Base-by-base conservation (phyloP, 2,329 filamentous ascomycete species). In the Aspergillus chevalieri region DNA sequence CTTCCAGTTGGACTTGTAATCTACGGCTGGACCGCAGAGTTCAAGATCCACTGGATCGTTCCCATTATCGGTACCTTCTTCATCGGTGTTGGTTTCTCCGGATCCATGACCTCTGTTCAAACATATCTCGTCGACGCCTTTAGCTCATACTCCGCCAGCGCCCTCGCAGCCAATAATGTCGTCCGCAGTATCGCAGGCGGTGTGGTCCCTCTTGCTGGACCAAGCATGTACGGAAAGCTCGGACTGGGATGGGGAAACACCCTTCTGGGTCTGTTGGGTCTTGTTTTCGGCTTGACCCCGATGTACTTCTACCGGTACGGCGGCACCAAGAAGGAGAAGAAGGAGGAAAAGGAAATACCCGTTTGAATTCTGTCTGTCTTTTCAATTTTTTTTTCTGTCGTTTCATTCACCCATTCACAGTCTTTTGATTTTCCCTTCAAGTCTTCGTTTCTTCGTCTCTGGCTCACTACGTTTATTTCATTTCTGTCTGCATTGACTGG, bases 1-100 rank as follows among this genome's bases (percentile, higher is more conserved):
- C 67, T 76, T 0, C 75, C 76, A 0, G 53, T 70, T 3, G 71
- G 73, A 3, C 62, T 78, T 6, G 69, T 76, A 38, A 68, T 70
- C 61, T 79, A 78, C 51, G 76, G 75, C 15, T 78, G 74, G 74
- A 62, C 66, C 12, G 74, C 75, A 0, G 64, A 76, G 45, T 59
- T 60, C 1, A 55, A 63, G 12, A 49, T 69, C 1, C 72, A 75
- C 47, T 75, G 75, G 66, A 69, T 74, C 41, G 60, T 77, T 54
- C 73, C 75, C 7, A 69, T 77, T 43, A 62, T 75, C 41, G 75
- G 75, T n/a, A 70, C 73, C 1, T 65, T 63, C 12, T 52, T 78
- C 3, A 68, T 77, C 47, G 71, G 70, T 36, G 33, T 67, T 65
- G 10, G 71, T 72, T 26, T 59, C 58, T 19, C 57, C 58, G 39